Evolutionary conservation across 768 basidiomycete species (phyloP), one percentile per base, ranked within the genome.

Genomic region (Mycena epipterygia): DNA sequence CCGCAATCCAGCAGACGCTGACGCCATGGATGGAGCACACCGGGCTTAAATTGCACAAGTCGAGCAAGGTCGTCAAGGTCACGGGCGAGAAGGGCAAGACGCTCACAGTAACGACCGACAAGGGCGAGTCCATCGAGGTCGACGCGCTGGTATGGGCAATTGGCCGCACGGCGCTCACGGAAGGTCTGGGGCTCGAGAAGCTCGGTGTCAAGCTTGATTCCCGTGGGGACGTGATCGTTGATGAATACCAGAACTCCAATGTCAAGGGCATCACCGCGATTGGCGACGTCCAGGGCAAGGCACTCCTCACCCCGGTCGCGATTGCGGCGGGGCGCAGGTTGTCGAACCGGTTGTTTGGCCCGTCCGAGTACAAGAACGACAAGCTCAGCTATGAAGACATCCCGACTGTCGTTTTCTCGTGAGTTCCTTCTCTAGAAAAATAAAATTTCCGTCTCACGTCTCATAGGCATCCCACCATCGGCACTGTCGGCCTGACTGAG

Each of bases 321-420:
- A 97, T 99, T 67, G 97, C 97, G 55, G 98, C 98, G 19, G 98
- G 96, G 25, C 86, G 98, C 68, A 84, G 96, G 70, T 84, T 98
- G 42, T 87, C 93, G 62, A 99, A 99, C 83, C 86, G 98, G 68
- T 82, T 99, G 52, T 99, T 95, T 76, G 98, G 98, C 13, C 91
- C 91, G 3, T 89, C 90, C 69, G 86, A 94, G 81, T 97, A 87
- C 88, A 96, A 93, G 84, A 79, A 92, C 55, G 93, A 97, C 76
- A 96, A 97, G 81, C 86, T 98, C 66, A 87, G 85, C 74, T 99
- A 99, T 79, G 87, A 91, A 37, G 89, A 98, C 79, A 96, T 99
- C 68, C 93, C 98, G 5, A 95, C 92, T 53, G 98, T 99, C 70
- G 96, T 99, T 64, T 99, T 99, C 84, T 95, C 97, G 95, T 97